Evolutionary conservation across 306 rosid species (phyloP).

Genomic region (Vigna trinervia): DNA sequence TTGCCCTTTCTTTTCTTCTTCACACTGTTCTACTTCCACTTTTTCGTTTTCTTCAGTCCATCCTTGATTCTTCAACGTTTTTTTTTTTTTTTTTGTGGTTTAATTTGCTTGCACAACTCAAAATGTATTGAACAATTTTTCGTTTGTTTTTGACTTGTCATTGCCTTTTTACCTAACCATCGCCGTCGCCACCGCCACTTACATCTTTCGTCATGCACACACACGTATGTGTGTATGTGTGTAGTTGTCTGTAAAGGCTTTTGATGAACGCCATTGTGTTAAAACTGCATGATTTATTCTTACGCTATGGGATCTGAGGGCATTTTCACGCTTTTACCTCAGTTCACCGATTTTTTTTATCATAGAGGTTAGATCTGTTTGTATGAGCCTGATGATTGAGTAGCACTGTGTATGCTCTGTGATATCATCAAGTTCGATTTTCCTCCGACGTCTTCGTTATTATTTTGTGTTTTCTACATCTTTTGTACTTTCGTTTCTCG

Average conservation of each 20-base stretch:
- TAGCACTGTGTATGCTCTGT: not conserved
- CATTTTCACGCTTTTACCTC: not conserved
- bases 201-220: not conserved
- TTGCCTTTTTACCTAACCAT: constrained; percentile 29
- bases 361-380: not conserved
- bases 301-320: constrained; percentile 54
- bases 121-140: constrained; percentile 38
- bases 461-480: not conserved
- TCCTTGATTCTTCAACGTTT: not conserved
- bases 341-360: not conserved
- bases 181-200: not conserved
- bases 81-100: not conserved
- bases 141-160: constrained; percentile 41
- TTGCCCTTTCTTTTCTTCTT: not conserved
- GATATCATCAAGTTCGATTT: not conserved
- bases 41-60: not conserved
- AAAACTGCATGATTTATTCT: constrained; percentile 36
- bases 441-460: not conserved
- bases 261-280: constrained; percentile 44
- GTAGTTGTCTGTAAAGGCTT: constrained; percentile 38
- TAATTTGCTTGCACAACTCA: constrained; percentile 35
- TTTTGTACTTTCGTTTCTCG: not conserved
- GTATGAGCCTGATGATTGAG: constrained; percentile 14
- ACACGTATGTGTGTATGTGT: not conserved
- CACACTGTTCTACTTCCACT: not conserved